A percentile compares a stretch with the other conserved stretches of the same genome.
These are phyloP conservation scores for Cryptosporidium xiaoi DNA, from an alignment of 169 alveolate species.

Conservation along the genomic window DNA sequence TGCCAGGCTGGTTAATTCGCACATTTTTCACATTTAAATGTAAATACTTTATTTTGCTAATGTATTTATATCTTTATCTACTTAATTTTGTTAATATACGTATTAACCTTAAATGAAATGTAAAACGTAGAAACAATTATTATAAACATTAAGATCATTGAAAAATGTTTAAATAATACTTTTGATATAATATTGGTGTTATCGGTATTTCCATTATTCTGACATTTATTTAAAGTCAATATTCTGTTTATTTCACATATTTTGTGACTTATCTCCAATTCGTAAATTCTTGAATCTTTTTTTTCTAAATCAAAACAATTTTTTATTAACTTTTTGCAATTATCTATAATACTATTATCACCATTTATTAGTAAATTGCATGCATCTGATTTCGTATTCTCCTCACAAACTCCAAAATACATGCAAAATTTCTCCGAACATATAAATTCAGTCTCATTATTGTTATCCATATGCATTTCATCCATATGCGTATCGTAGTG, in stretches of 20 bases:
- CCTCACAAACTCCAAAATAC: slow-evolving; percentile 31
- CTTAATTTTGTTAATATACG: slow-evolving; percentile 17
- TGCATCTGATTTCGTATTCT: background rate
- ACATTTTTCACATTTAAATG: too few relatives aligned
- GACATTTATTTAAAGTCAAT: slow-evolving; percentile 14
- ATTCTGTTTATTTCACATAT: slow-evolving; percentile 23
- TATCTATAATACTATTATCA: background rate
- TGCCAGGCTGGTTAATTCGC: too few relatives aligned
- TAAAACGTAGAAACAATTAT: slow-evolving; percentile 5
- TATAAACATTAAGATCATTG: slow-evolving; percentile 3
- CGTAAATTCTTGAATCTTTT: slow-evolving; percentile 14
- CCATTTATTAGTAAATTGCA: background rate
- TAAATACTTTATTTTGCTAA: too few relatives aligned
- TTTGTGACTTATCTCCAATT: slow-evolving; percentile 1
- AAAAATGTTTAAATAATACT: background rate
- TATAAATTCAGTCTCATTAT: slow-evolving; percentile 7
- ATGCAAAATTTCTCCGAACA: slow-evolving; percentile 23
- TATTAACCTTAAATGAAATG: slow-evolving; percentile 19
- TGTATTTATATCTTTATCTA: background rate
- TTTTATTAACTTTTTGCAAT: slow-evolving; percentile 2
- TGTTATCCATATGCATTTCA: background rate
- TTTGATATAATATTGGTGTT: too few relatives aligned
- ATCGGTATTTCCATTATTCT: background rate
- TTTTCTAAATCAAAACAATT: slow-evolving; percentile 16
- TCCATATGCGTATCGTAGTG: slow-evolving; percentile 41